A percentile compares a stretch with the other conserved stretches of the same genome.
phyloP scores from a whole-genome alignment of 805 yeast species.

The Danielozyma ontarioensis region DNA sequence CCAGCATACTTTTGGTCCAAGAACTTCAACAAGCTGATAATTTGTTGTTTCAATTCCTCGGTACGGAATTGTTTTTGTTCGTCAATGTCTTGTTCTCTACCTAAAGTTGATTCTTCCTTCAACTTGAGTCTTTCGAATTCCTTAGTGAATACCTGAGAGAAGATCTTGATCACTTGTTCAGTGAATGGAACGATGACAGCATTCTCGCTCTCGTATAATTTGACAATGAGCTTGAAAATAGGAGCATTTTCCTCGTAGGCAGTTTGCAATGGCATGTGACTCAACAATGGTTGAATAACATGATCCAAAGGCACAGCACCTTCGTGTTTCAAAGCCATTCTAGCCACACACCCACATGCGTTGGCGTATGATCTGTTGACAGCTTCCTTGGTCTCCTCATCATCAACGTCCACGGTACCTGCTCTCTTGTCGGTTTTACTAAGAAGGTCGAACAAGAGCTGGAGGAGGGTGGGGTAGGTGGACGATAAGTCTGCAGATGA shows the following conservation, averaged over 20 bases:
- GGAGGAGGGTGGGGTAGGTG: slow-evolving; percentile 65
- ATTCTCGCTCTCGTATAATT: slow-evolving; percentile 62
- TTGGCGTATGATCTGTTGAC: slow-evolving; percentile 84
- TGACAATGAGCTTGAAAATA: slow-evolving; percentile 70
- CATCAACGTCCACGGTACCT: slow-evolving; percentile 44
- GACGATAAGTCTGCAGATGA: slow-evolving; percentile 55
- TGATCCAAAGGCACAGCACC: slow-evolving; percentile 65
- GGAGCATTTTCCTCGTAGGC: slow-evolving; percentile 94
- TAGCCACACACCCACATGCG: slow-evolving; percentile 95
- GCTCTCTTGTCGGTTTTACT: slow-evolving; percentile 57
- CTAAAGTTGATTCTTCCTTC: slow-evolving; percentile 70
- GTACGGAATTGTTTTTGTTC: slow-evolving; percentile 72
- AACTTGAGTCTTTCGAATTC: slow-evolving; percentile 70
- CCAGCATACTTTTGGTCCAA: slow-evolving; percentile 64
- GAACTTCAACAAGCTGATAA: slow-evolving; percentile 66
- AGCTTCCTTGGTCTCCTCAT: slow-evolving; percentile 74
- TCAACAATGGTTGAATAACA: slow-evolving; percentile 70
- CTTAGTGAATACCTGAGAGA: slow-evolving; percentile 66
- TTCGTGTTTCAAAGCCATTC: slow-evolving; percentile 75
- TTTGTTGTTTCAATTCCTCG: slow-evolving; percentile 59
- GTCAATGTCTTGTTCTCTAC: slow-evolving; percentile 79
- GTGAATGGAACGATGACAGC: slow-evolving; percentile 50
- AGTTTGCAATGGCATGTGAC: slow-evolving; percentile 78
- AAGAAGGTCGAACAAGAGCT: slow-evolving; percentile 73
- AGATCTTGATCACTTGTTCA: slow-evolving; percentile 59